A percentile compares a stretch with the other conserved stretches of the same genome.
Conservation (phyloP, 192 early-diverging fungal genomes). For the Coemansia sp. region DNA sequence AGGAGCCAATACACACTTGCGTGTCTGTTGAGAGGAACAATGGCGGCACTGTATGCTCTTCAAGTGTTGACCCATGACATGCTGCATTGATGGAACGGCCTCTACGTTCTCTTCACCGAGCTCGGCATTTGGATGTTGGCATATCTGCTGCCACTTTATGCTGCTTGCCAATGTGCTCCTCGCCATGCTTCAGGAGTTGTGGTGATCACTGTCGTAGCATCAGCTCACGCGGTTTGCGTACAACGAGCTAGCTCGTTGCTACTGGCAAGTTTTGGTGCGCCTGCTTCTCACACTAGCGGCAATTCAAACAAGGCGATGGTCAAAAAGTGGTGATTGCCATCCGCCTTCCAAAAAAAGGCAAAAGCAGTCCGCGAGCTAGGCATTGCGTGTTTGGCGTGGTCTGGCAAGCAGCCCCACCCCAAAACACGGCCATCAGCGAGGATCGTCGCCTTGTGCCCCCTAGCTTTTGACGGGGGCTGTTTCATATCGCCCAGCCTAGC, state of each 20-base stretch:
- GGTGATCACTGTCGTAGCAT: neutral
- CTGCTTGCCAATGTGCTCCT: neutral
- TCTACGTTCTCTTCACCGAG: neutral
- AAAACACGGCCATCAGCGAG: neutral
- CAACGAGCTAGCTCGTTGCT: neutral
- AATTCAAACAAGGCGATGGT: neutral
- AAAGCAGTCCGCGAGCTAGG: neutral
- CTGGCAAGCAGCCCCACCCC: neutral
- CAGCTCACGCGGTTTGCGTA: neutral
- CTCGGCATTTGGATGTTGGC: neutral
- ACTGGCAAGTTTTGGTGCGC: neutral
- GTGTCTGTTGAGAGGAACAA: neutral
- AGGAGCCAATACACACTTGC: neutral
- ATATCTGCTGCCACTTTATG: neutral
- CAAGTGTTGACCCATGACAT: neutral
- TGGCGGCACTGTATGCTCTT: neutral
- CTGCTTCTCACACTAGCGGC: neutral
- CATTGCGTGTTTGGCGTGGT: neutral
- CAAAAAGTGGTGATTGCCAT: neutral
- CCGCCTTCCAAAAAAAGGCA: neutral
- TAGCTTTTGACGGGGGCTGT: neutral
- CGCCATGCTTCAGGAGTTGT: neutral
- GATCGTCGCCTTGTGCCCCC: constrained; percentile 2
- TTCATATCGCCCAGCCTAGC: neutral
- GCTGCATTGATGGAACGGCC: neutral